Evolutionary conservation across 1,139 yeast genomes (phyloP).

Genomic region (Kodamaea anthophila): DNA sequence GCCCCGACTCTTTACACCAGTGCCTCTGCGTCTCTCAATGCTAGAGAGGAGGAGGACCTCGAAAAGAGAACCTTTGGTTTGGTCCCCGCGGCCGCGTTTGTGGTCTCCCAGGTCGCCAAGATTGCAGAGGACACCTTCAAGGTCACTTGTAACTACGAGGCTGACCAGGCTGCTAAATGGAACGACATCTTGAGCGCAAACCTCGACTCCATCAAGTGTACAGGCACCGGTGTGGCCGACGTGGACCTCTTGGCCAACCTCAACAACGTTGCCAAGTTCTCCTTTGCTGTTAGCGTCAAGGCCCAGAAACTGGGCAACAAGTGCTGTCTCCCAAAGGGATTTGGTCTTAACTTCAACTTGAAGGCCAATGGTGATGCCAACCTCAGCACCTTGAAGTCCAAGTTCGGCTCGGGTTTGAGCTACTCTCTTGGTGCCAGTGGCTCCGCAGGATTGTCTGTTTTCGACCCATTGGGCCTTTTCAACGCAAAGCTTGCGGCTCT

Average conservation of each 20-base stretch:
- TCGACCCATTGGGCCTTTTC: slow-evolving; percentile 9
- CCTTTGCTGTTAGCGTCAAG: slow-evolving; percentile 16
- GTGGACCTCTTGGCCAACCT: slow-evolving; percentile 10
- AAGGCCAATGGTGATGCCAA: slow-evolving; percentile 5
- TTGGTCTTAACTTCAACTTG: slow-evolving; percentile 10
- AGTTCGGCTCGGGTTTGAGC: slow-evolving; percentile 8
- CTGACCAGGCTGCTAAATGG: slow-evolving; percentile 16
- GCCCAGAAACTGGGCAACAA: slow-evolving; percentile 13
- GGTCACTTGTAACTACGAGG: slow-evolving; percentile 17
- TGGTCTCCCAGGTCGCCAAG: slow-evolving; percentile 16
- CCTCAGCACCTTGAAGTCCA: slow-evolving; percentile 6
- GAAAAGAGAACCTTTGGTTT: slow-evolving; percentile 17
- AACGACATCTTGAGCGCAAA: slow-evolving; percentile 11
- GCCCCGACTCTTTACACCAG: neutral
- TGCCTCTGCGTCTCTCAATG: slow-evolving; percentile 2
- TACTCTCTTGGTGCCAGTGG: slow-evolving; percentile 6
- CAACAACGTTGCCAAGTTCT: slow-evolving; percentile 14
- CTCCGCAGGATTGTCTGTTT: slow-evolving; percentile 7
- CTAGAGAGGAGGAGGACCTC: slow-evolving; percentile 18
- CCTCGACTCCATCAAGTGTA: slow-evolving; percentile 12
- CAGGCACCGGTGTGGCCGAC: slow-evolving; percentile 17
- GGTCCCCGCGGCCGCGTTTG: slow-evolving; percentile 20
- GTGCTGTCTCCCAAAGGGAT: slow-evolving; percentile 19
- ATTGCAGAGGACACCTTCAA: slow-evolving; percentile 13
- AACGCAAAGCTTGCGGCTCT: slow-evolving; percentile 5